Percentiles rank a stretch among this genome's conserved stretches.
Conservation (phyloP, 2,329 filamentous ascomycete genomes). For the Colletotrichum karsti region DNA sequence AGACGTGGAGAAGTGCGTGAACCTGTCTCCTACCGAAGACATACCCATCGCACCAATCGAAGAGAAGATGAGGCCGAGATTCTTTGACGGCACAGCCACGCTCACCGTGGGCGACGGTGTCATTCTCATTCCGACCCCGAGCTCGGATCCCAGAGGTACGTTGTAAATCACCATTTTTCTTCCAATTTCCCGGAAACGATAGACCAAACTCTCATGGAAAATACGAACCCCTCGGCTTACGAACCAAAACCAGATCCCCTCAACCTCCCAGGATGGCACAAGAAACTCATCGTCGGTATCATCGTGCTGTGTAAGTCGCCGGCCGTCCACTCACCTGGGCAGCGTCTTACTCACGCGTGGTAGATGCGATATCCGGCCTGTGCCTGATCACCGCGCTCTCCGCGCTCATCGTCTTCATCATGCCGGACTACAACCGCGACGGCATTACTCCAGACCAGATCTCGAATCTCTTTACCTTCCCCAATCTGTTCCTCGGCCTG, state of each 20-base stretch:
- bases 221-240: neutral
- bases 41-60: neutral
- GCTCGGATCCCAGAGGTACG: constrained; percentile 32
- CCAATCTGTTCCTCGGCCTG: constrained; percentile 36
- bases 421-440: constrained; percentile 30
- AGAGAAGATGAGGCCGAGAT: neutral
- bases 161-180: neutral
- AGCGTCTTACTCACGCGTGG: neutral
- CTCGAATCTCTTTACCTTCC: constrained; percentile 40
- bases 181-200: neutral
- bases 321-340: neutral
- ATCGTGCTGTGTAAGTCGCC: constrained; percentile 22
- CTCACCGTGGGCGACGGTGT: constrained; percentile 14
- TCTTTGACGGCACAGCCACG: constrained; percentile 19
- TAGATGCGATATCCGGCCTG: constrained; percentile 22
- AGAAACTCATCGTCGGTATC: constrained; percentile 32
- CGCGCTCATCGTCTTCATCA: constrained; percentile 27
- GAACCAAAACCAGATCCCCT: constrained; percentile 34
- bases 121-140: constrained; percentile 34
- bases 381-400: constrained; percentile 32
- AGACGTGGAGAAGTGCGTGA: neutral
- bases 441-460: constrained; percentile 24
- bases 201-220: neutral
- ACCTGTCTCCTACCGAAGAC: neutral
- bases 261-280: constrained; percentile 36